Base-by-base conservation (phyloP, 139 green algal species). In the Coelastrella sp. region DNA sequence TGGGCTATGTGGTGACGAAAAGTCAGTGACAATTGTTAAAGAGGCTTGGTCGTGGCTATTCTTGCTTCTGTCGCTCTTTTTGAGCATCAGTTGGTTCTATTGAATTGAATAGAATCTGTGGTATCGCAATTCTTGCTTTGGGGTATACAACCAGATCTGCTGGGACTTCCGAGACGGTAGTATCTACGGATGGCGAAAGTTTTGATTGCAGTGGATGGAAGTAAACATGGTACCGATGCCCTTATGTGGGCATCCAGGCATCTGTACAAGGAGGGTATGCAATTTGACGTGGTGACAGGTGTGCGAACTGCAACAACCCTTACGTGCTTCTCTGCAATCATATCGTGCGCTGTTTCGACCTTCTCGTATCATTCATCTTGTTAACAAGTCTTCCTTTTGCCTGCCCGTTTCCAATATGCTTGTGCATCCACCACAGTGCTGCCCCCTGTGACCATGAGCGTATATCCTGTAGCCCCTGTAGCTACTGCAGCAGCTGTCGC, bases 401-500 rank as follows among this genome's bases (percentile, higher is more conserved):
- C 27, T 9, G 2, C 6, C 8, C 40, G 62, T n/a, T n/a, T n/a
- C n/a, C n/a, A n/a, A n/a, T n/a, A n/a, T n/a, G n/a, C n/a, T n/a
- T n/a, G n/a, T n/a, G n/a, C n/a, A n/a, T n/a, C n/a, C n/a, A n/a
- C 35, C 15, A 64, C 75, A 82, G 75, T 82, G 32, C 51, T 82
- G 34, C 75, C 75, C 13, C 75, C 75, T 4, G 75, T 82, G 38
- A 35, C 75, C 21, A 82, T 82, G 75, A 82, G 71, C 21, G 79
- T 86, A 19, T 86, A 86, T 30, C 79, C 79, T 21, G 79, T 86
- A 0, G 79, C 79, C 15, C 79, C 81, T 64, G 67, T 89, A 0
- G 86, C 86, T 6, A 89, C 86, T 5, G 86, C 80, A 40, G 81
- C 86, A 6, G 86, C 86, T 17, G 86, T 89, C 0, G 81, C 80